A percentile compares a stretch with the other conserved stretches of the same genome.
Conservation (phyloP, 148 eudicot genomes). For the Limonium bicolor region DNA sequence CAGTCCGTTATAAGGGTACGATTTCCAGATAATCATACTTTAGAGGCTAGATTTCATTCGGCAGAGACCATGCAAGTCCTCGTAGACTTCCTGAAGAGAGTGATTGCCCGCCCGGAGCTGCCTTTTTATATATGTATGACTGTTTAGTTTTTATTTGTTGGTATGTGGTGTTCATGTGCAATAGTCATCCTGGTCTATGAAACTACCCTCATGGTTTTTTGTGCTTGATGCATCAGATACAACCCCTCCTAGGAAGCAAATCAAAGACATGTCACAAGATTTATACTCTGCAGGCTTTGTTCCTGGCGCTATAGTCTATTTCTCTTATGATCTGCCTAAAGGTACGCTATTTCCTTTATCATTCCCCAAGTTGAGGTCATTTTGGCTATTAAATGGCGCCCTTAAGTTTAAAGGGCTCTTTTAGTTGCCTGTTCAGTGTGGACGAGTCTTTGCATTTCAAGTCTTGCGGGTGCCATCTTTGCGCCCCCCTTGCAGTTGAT, state of each 20-base stretch:
- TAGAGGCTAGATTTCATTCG: slow-evolving; percentile 74
- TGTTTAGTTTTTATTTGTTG: not conserved
- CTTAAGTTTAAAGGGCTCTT: no score
- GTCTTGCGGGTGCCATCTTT: no score
- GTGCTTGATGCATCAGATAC: slow-evolving; percentile 28
- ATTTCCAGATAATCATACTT: slow-evolving; percentile 62
- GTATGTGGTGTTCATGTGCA: not conserved
- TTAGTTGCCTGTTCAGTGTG: no score
- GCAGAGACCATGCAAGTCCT: slow-evolving; percentile 61
- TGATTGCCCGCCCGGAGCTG: slow-evolving; percentile 49
- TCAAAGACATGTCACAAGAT: slow-evolving; percentile 56
- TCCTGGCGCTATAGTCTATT: slow-evolving; percentile 91
- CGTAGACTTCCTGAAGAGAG: slow-evolving; percentile 54
- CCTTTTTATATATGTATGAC: slow-evolving; percentile 64
- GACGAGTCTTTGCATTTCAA: no score
- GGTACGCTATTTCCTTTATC: slow-evolving; percentile 32
- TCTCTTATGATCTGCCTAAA: slow-evolving; percentile 49
- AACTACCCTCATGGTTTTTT: not conserved
- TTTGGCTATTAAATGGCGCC: no score
- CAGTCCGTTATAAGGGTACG: slow-evolving; percentile 65
- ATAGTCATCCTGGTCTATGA: no score
- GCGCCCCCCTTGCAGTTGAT: no score
- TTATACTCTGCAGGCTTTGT: slow-evolving; percentile 82
- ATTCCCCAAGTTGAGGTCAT: no score
- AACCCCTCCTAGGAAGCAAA: slow-evolving; percentile 75